These are phyloP conservation scores for Ustilago trichophora DNA, from an alignment of 1,284 basidiomycete genomes.

Conservation along the genomic window DNA sequence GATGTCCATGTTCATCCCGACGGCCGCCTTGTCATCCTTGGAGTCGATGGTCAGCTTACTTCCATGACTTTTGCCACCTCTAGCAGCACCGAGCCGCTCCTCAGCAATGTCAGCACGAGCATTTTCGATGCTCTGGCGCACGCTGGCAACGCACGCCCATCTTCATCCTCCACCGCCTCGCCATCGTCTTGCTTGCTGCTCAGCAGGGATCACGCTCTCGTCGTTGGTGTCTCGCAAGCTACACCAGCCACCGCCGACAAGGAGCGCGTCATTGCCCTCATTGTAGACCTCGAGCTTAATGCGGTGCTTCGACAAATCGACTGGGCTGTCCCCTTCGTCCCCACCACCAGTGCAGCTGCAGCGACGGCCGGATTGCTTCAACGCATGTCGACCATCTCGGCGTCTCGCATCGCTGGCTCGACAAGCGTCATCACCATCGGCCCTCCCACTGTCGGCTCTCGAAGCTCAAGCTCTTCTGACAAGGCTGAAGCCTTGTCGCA, in stretches of 20 bases:
- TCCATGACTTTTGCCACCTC: slow-evolving; percentile 12
- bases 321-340: slow-evolving; percentile 34
- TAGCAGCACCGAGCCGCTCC: slow-evolving; percentile 15
- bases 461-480: slow-evolving; percentile 11
- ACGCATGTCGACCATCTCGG: slow-evolving; percentile 30
- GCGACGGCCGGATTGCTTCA: slow-evolving; percentile 13
- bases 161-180: slow-evolving; percentile 24
- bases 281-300: slow-evolving; percentile 41
- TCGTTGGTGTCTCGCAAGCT: slow-evolving; percentile 22
- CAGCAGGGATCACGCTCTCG: slow-evolving; percentile 37
- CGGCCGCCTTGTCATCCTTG: slow-evolving; percentile 29
- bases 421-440: slow-evolving; percentile 28
- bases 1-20: slow-evolving; percentile 35
- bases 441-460: slow-evolving; percentile 15
- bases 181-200: slow-evolving; percentile 30
- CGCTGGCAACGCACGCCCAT: slow-evolving; percentile 16
- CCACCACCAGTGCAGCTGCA: slow-evolving; percentile 4
- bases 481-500: slow-evolving; percentile 26
- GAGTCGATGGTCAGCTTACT: slow-evolving; percentile 22
- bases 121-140: slow-evolving; percentile 12
- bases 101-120: slow-evolving; percentile 12
- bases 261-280: slow-evolving; percentile 32
- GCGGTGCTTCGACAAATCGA: slow-evolving; percentile 38
- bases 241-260: slow-evolving; percentile 24
- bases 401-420: slow-evolving; percentile 41